Conservation (phyloP, 768 basidiomycete genomes). For the Trametes maxima region DNA sequence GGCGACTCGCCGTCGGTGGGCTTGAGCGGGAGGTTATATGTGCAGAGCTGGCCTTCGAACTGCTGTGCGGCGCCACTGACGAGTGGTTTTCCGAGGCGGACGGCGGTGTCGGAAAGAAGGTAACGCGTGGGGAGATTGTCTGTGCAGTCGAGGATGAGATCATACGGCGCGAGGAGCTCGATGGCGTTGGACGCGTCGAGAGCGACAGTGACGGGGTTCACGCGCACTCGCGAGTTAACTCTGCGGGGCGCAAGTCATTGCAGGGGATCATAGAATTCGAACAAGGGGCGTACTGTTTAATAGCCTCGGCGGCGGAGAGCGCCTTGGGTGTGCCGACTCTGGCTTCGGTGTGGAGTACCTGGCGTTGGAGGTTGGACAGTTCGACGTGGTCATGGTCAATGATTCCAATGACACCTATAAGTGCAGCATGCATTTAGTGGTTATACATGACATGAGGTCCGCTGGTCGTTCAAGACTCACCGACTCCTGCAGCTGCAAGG, state of each 20-base stretch:
- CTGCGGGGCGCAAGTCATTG: slow-evolving; percentile 41
- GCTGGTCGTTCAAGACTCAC: slow-evolving; percentile 45
- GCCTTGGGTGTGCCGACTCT: slow-evolving; percentile 81
- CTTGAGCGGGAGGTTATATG: slow-evolving; percentile 53
- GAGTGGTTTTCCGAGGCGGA: slow-evolving; percentile 74
- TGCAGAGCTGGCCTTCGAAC: slow-evolving; percentile 79
- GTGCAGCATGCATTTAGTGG: neutral
- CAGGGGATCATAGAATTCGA: neutral
- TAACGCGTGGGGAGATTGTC: slow-evolving; percentile 94
- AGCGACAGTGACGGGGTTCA: slow-evolving; percentile 56
- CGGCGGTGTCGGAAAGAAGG: slow-evolving; percentile 85
- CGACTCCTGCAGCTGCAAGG: slow-evolving; percentile 89
- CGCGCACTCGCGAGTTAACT: slow-evolving; percentile 67
- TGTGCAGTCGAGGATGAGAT: slow-evolving; percentile 90
- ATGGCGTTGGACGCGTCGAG: slow-evolving; percentile 67
- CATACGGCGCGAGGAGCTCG: slow-evolving; percentile 60
- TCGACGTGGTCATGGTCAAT: slow-evolving; percentile 90
- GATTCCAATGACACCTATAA: slow-evolving; percentile 76
- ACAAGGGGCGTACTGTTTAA: slow-evolving; percentile 54
- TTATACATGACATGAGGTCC: neutral
- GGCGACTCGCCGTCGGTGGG: neutral
- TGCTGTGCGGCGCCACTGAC: slow-evolving; percentile 92
- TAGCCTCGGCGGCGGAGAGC: slow-evolving; percentile 71
- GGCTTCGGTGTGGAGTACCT: slow-evolving; percentile 80
- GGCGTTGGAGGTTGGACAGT: slow-evolving; percentile 87